Evolutionary conservation across 192 early-diverging fungal genomes (phyloP), one percentile per base, ranked within the genome.

Genomic region (Linnemannia hyalina): DNA sequence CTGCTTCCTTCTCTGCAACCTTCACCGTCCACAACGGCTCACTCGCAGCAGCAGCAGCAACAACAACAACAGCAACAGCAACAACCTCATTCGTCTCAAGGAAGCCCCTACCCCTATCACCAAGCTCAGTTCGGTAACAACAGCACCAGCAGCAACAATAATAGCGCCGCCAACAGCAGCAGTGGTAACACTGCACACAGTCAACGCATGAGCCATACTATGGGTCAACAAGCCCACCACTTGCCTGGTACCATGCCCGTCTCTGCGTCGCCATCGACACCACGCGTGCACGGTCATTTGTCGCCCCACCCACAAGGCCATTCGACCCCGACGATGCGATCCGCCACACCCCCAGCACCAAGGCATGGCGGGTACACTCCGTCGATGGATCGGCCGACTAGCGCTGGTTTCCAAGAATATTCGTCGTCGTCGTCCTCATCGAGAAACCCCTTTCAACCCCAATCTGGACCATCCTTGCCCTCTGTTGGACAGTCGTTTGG

Each of bases 271-370:
- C 42, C 77, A 18, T 70, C 76, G 3, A 22, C 74, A 5, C 32
- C 75, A 6, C 78, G 70, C 15, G 20, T 68, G 44, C 84, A 77
- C 60, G 40, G 71, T 2, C 84, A 76, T 47, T 47, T 52, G 11
- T 81, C 83, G 0, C 78, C 83, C 7, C 18, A 38, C 7, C 73
- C 68, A 6, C 77, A 80, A 29, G 46, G 72, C 32, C 78, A 78
- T n/a, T 63, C 72, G 10, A n/a, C 73, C 1, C 76, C 68, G 4
- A 57, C 54, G 8, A 73, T 69, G 32, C 42, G 78, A 38, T 80
- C 83, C 9, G 23, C 75, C n/a, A 77, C 80, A 8, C 84, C 84
- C 36, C 79, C 84, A 63, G 76, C 65, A 3, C 42, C 75, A 10
- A 75, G 74, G 20, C 80, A 86, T 26, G 60, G 41, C 6, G 60